Evolutionary conservation across 345 rosid genomes (phyloP), one percentile per base, ranked within the genome.

Genomic region (Gynandropsis gynandra): DNA sequence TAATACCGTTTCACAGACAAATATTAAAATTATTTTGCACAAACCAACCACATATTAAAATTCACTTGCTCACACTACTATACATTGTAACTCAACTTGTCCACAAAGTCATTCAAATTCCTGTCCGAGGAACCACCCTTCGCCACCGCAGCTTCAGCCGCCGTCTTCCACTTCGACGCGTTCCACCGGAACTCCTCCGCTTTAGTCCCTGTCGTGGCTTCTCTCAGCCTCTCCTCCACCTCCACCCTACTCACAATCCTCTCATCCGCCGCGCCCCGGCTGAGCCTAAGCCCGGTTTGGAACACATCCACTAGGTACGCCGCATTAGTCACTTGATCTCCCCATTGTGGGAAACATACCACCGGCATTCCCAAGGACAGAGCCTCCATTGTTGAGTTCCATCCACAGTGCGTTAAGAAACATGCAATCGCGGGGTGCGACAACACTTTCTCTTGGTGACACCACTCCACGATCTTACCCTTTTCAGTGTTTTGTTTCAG

Each of bases 281-380:
- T 52, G 74, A 89, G 65, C 47, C 87, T 73, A 20, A 77, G 65
- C 7, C 97, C 89, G 0, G 72, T 72, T 69, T 74, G 72, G 60
- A 79, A 77, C 41, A 74, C 80, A 12, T 82, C 89, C 1, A 68
- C 76, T 57, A 85, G 55, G 65, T 75, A 88, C 41, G 72, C 69
- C 0, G 97, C 87, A 15, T 88, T 44, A 0, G 92, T 80, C 16
- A 80, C 95, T 56, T 85, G 95, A 71, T 88, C 97, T 0, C 86
- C 88, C 92, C 88, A 84, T 45, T 71, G 81, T 0, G 95, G 92
- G 41, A 77, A 82, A 8, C 81, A 78, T 16, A 82, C 44, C 33
- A 83, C 70, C 0, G 95, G 95, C 64, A 77, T 47, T 1, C 89
- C 95, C 0, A 77, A 72, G 1, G 87, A 41, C n/a, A 89, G 39